Evolutionary conservation across 768 basidiomycete species (phyloP).

Genomic region (Piloderma croceum): DNA sequence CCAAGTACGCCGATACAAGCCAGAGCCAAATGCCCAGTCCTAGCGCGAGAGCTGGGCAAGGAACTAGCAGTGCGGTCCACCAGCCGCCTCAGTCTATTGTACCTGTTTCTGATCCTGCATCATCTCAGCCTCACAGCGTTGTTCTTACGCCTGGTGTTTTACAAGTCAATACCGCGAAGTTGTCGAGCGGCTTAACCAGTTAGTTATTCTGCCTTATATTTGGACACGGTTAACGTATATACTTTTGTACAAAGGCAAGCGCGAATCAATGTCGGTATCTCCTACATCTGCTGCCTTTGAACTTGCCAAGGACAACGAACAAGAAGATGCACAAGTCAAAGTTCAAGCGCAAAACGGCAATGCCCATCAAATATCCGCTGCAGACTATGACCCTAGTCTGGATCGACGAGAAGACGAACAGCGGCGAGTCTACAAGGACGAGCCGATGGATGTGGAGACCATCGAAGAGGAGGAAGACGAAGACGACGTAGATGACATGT

Average conservation of each 20-base stretch:
- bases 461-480: constrained; percentile 65
- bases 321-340: constrained; percentile 41
- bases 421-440: constrained; percentile 46
- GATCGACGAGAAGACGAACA: constrained; percentile 85
- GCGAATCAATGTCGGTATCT: constrained; percentile 52
- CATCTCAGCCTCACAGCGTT: constrained; percentile 50
- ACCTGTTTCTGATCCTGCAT: constrained; percentile 55
- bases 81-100: constrained; percentile 59
- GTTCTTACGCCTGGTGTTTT: constrained; percentile 30
- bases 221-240: no score
- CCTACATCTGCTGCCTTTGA: constrained; percentile 57
- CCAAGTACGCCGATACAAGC: constrained; percentile 59
- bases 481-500: constrained; percentile 95
- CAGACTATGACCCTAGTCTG: constrained; percentile 83
- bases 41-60: constrained; percentile 51
- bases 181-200: no score
- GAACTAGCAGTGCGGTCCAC: constrained; percentile 70
- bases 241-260: constrained; percentile 33
- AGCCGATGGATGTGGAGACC: constrained; percentile 41
- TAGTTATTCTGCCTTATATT: no score
- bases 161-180: no score
- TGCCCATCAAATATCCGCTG: constrained; percentile 76
- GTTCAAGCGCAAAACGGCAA: constrained; percentile 40
- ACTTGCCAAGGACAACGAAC: constrained; percentile 60
- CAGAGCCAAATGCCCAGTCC: constrained; percentile 34